A percentile compares a stretch with the other conserved stretches of the same genome.
Conservation (phyloP, 371 early-diverging fungal genomes). For the Actinomortierella wolfii region DNA sequence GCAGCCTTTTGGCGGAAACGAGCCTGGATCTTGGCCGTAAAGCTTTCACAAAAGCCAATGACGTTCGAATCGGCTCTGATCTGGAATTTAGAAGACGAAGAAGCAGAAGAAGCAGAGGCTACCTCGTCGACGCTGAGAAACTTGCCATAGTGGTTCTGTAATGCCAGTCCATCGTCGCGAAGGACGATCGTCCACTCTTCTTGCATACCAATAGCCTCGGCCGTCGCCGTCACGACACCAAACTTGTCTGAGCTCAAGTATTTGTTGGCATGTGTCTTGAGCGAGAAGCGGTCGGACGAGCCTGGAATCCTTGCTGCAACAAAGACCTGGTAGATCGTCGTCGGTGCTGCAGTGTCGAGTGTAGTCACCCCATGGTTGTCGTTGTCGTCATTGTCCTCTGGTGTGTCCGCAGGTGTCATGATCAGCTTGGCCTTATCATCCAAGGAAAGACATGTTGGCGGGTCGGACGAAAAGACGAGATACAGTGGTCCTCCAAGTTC, state of each 20-base stretch:
- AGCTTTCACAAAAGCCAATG: constrained; percentile 76
- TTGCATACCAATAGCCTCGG: constrained; percentile 79
- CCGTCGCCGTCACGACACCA: constrained; percentile 72
- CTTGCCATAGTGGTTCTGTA: constrained; percentile 65
- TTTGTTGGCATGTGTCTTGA: constrained; percentile 71
- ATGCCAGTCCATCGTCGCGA: constrained; percentile 70
- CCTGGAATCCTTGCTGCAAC: constrained; percentile 65
- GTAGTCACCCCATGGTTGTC: constrained; percentile 3
- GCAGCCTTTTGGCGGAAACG: constrained; percentile 45
- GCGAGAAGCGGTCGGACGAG: constrained; percentile 53
- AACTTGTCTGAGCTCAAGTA: constrained; percentile 84
- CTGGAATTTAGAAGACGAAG: constrained; percentile 40
- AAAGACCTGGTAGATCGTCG: constrained; percentile 73
- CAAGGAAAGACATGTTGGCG: constrained; percentile 61
- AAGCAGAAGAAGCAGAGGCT: constrained; percentile 5
- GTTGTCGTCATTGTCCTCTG: constrained; percentile 13
- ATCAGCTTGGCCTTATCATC: constrained; percentile 59
- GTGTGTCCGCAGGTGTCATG: constrained; percentile 53
- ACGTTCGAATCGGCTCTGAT: constrained; percentile 76
- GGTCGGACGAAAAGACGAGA: constrained; percentile 68
- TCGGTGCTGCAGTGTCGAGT: constrained; percentile 57
- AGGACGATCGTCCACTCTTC: constrained; percentile 82
- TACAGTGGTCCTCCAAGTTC: constrained; percentile 78
- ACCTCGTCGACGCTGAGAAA: constrained; percentile 69
- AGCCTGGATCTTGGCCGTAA: constrained; percentile 74